Evolutionary conservation across 2,329 filamentous ascomycete genomes (phyloP), one percentile per base, ranked within the genome.

Genomic region (Apiospora malaysiana): DNA sequence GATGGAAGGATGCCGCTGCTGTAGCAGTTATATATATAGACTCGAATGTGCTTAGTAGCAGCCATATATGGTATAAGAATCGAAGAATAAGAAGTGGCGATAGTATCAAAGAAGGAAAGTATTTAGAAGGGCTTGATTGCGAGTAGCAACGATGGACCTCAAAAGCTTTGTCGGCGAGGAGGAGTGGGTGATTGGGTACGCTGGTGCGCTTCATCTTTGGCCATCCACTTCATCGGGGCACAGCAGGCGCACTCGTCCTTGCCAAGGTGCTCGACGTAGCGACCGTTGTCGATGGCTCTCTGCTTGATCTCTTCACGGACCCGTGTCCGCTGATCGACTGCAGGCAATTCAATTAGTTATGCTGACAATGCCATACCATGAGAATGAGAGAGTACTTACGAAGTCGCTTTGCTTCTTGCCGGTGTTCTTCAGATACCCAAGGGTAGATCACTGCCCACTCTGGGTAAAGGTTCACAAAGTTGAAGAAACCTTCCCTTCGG

Each of bases 361-460:
- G 21, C 56, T 40, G 32, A 18, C 4, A 37, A 63, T 63, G 9
- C 4, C 18, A 37, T 40, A 32, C 4, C 27, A 6, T 3, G 16
- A 1, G 2, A 21, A 63, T 2, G 18, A 32, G 32, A 7, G 51
- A 59, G 56, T 63, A 63, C 56, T 10, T 63, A 63, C 56, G 56
- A 40, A 63, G 56, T 32, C 56, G 32, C 21, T 14, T 0, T 69
- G 78, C 77, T 9, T 83, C 81, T 47, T 80, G 78, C 63, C 83
- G 83, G 68, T 82, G 73, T 66, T 83, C 80, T 2, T 76, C 69
- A 9, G 82, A 78, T 18, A 86, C 82, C 85, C 85, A 87, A 5
- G 76, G 68, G 74, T 86, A 87, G 46, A 80, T 77, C 47, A 86
- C 78, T 8, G 84, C 84, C 32, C 83, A 80, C 70, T 86, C 85